A percentile compares a stretch with the other conserved stretches of the same genome.
These are phyloP conservation scores for Skeletonema tropicum DNA, from an alignment of 108 stramenopile genomes.

Conservation along the genomic window DNA sequence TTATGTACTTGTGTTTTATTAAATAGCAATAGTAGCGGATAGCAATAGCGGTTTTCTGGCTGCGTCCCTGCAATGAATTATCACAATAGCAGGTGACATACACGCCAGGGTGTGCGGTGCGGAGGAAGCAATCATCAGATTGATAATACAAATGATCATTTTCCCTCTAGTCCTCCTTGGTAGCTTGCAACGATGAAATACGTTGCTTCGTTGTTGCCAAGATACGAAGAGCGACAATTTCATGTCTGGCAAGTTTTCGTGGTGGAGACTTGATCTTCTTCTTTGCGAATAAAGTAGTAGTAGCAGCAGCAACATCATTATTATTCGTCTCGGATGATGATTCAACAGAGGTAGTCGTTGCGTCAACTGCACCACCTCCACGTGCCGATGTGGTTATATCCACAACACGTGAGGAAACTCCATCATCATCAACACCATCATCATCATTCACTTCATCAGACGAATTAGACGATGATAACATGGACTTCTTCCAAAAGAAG, in stretches of 20 bases:
- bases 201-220: slow-evolving; percentile 44
- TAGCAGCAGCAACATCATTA: slow-evolving; percentile 11
- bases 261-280: slow-evolving; percentile 2
- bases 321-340: slow-evolving; percentile 2
- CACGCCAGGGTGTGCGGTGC: background rate
- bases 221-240: slow-evolving; percentile 41
- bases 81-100: background rate
- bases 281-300: background rate
- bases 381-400: slow-evolving; percentile 13
- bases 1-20: background rate
- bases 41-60: background rate
- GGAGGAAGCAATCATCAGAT: background rate
- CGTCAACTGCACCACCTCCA: slow-evolving; percentile 14
- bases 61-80: background rate
- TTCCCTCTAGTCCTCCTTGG: background rate
- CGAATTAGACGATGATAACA: background rate
- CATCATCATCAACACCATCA: background rate
- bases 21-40: slow-evolving; percentile 5
- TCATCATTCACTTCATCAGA: background rate
- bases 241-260: slow-evolving; percentile 39
- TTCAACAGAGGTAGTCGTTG: background rate
- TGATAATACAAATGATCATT: background rate
- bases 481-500: slow-evolving; percentile 40
- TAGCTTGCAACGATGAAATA: slow-evolving; percentile 30
- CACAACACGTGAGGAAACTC: background rate